Percentiles rank a stretch among this genome's conserved stretches.
Evolutionary conservation across 768 basidiomycete genomes (phyloP).

Genomic region (Amanita pallidorosea): DNA sequence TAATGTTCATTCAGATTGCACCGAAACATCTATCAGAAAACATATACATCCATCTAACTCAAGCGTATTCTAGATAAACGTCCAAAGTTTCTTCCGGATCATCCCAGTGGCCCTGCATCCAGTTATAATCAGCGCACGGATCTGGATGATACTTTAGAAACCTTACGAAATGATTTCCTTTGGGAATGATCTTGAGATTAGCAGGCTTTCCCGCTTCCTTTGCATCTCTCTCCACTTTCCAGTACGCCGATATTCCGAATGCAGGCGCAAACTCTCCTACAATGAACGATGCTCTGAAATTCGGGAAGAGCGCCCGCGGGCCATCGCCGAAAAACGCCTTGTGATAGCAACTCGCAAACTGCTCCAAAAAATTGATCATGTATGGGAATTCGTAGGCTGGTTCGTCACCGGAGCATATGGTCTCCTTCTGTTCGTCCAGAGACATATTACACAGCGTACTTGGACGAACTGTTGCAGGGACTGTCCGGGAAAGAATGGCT

Average conservation of each 20-base stretch:
- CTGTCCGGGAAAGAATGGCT: background rate
- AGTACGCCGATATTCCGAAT: background rate
- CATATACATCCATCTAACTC: background rate
- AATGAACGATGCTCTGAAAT: background rate
- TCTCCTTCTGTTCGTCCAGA: background rate
- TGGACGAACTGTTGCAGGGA: background rate
- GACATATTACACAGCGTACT: background rate
- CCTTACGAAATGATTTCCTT: conserved; percentile 3
- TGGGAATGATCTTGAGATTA: background rate
- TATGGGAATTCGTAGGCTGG: background rate
- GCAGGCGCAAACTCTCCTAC: background rate
- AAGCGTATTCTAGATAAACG: background rate
- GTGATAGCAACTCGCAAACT: background rate
- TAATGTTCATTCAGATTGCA: no score
- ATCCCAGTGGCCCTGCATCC: background rate
- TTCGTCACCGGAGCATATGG: background rate
- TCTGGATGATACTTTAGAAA: no score
- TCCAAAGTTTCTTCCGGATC: background rate
- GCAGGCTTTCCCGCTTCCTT: background rate
- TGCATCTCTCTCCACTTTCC: background rate
- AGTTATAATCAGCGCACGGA: background rate
- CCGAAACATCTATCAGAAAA: no score
- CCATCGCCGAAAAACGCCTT: background rate
- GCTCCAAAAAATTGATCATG: background rate
- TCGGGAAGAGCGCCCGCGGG: background rate